A percentile compares a stretch with the other conserved stretches of the same genome.
phyloP scores from a whole-genome alignment of 1,284 basidiomycete species.

The Gomphus sp. region DNA sequence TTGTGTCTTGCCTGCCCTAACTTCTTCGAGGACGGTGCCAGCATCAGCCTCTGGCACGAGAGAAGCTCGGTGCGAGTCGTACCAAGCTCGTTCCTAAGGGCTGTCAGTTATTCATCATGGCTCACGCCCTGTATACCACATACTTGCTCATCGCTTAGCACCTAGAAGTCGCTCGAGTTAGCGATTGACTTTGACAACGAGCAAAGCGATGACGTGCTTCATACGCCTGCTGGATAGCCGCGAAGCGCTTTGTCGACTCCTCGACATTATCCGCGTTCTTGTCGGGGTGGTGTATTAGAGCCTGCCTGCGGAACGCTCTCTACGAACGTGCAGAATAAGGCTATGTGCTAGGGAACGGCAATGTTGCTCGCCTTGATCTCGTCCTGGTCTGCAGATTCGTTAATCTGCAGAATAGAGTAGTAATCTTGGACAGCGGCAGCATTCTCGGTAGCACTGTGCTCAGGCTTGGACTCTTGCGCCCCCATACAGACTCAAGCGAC shows the following conservation, averaged over 20 bases:
- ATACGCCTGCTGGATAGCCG: conserved; percentile 88
- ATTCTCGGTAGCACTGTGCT: conserved; percentile 21
- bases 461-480: conserved; percentile 51
- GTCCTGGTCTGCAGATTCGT: conserved; percentile 73
- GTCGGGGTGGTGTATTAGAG: conserved; percentile 83
- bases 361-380: conserved; percentile 68
- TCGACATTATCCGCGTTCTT: conserved; percentile 81
- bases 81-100: conserved; percentile 93
- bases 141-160: conserved; percentile 89
- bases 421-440: conserved; percentile 47
- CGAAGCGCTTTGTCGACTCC: conserved; percentile 83
- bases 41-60: conserved; percentile 77
- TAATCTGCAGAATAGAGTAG: conserved; percentile 72
- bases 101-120: conserved; percentile 12
- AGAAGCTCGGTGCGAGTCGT: conserved; percentile 91
- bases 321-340: conserved; percentile 21
- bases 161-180: conserved; percentile 30
- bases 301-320: conserved; percentile 77
- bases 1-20: conserved; percentile 60
- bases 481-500: conserved; percentile 40
- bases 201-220: conserved; percentile 48
- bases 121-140: conserved; percentile 3
- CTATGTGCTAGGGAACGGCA: background rate
- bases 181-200: conserved; percentile 1
- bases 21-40: conserved; percentile 76